These are phyloP conservation scores for Psidium friedrichsthalianum DNA, from an alignment of 345 rosid genomes.

Conservation along the genomic window DNA sequence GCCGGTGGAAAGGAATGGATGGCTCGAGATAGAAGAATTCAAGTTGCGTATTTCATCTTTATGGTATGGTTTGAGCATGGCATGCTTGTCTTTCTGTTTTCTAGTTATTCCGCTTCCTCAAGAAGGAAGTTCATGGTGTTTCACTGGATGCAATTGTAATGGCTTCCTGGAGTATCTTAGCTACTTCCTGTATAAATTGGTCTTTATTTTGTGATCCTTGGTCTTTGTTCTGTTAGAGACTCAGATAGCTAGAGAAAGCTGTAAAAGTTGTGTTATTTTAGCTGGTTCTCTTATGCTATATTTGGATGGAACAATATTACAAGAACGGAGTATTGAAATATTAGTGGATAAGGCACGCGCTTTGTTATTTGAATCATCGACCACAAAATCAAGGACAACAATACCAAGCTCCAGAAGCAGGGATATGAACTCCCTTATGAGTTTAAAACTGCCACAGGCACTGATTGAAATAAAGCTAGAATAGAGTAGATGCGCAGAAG, in stretches of 20 bases:
- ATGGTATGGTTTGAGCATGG: too few relatives aligned
- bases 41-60: conserved; percentile 19
- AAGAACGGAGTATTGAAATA: neutral
- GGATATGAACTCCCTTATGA: too few relatives aligned
- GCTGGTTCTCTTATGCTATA: neutral
- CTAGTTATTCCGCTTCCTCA: too few relatives aligned
- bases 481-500: too few relatives aligned
- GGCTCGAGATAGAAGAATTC: neutral
- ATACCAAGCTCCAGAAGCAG: neutral
- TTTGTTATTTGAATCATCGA: neutral
- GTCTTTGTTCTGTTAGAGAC: neutral
- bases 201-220: neutral
- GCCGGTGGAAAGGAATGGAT: conserved; percentile 64
- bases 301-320: neutral
- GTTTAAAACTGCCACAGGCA: too few relatives aligned
- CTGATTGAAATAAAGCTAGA: too few relatives aligned
- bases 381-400: neutral
- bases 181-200: neutral
- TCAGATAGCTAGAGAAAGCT: neutral
- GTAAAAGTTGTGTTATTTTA: neutral
- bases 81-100: too few relatives aligned
- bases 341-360: neutral
- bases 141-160: neutral
- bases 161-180: neutral
- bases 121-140: too few relatives aligned